These are phyloP conservation scores for Eucalyptus pumila DNA, from an alignment of 345 rosid genomes.

Conservation along the genomic window DNA sequence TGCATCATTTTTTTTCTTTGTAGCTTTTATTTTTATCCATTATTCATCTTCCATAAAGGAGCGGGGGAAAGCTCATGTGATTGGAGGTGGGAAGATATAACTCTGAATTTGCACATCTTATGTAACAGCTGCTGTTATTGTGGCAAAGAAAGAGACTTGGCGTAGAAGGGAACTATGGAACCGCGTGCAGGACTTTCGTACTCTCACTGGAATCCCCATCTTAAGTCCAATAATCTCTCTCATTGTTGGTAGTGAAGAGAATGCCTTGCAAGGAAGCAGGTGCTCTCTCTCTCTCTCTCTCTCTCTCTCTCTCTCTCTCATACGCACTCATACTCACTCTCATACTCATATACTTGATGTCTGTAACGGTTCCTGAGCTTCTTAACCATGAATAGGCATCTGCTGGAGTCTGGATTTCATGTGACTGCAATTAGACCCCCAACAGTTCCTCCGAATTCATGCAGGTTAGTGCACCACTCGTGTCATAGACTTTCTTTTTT, in stretches of 20 bases:
- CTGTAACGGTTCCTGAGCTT: background rate
- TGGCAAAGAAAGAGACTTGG: constrained; percentile 79
- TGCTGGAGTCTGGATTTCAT: constrained; percentile 77
- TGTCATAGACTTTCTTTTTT: background rate
- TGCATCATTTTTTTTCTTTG: background rate
- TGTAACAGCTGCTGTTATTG: constrained; percentile 63
- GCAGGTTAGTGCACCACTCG: constrained; percentile 42
- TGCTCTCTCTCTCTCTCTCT: constrained; percentile 3
- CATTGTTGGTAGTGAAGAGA: constrained; percentile 77
- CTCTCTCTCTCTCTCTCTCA: too few species aligned
- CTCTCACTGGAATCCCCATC: constrained; percentile 61
- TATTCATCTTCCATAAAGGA: background rate
- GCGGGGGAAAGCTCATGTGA: background rate
- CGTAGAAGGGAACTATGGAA: constrained; percentile 84
- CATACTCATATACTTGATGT: background rate
- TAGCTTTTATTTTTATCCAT: background rate
- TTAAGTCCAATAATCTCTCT: constrained; percentile 79
- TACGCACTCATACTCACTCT: background rate
- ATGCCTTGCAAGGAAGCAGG: constrained; percentile 82
- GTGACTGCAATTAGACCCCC: constrained; percentile 96
- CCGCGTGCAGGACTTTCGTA: constrained; percentile 55
- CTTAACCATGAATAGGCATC: constrained; percentile 25
- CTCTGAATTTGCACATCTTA: background rate
- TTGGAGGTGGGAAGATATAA: background rate
- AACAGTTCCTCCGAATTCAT: constrained; percentile 90